These are phyloP conservation scores for Aspergillus alliaceus DNA, from an alignment of 2,329 filamentous ascomycete genomes.

Conservation along the genomic window DNA sequence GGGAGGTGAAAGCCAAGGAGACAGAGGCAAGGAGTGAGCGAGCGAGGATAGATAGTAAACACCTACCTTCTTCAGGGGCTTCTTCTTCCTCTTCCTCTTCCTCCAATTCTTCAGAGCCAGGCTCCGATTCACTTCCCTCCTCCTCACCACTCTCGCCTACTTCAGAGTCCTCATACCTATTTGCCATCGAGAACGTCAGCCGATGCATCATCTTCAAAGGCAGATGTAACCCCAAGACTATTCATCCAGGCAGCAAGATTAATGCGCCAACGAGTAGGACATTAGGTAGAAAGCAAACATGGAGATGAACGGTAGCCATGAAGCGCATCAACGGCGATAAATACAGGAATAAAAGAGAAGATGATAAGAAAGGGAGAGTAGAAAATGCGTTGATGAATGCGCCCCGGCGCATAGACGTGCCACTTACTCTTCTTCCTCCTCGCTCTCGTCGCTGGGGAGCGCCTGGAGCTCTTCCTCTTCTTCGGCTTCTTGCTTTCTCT, in stretches of 20 bases:
- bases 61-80: conserved; percentile 22
- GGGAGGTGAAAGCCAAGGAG: background rate
- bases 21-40: background rate
- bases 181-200: background rate
- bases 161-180: conserved; percentile 38
- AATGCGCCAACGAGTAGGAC: background rate
- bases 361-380: background rate
- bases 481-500: conserved; percentile 51
- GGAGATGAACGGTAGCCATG: background rate
- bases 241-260: background rate
- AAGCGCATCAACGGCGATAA: background rate
- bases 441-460: conserved; percentile 51
- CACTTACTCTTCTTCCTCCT: conserved; percentile 53
- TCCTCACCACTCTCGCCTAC: conserved; percentile 25
- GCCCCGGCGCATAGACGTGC: no score
- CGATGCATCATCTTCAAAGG: background rate
- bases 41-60: background rate
- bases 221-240: background rate
- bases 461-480: conserved; percentile 49
- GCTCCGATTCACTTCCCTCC: conserved; percentile 28
- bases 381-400: background rate
- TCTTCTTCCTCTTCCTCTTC: conserved; percentile 32
- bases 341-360: background rate
- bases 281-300: background rate
- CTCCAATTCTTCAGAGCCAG: conserved; percentile 20